Conservation (phyloP, 805 yeast genomes). For the Torulaspora delbrueckii region DNA sequence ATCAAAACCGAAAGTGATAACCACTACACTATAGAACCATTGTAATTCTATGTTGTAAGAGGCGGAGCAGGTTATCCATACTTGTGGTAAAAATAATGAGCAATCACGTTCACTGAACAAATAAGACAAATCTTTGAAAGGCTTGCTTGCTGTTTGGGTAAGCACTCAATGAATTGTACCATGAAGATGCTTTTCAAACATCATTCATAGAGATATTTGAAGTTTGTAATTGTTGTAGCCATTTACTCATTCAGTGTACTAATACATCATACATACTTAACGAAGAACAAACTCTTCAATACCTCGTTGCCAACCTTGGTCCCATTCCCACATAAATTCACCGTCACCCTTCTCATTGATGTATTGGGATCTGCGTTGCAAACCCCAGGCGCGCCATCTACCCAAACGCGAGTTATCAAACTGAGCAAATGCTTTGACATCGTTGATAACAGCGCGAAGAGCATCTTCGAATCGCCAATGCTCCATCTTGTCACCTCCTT, state of each 20-base stretch:
- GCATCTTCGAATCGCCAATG: slow-evolving; percentile 81
- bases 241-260: background rate
- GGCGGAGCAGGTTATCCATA: no score
- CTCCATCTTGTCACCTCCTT: slow-evolving; percentile 57
- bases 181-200: no score
- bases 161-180: no score
- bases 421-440: slow-evolving; percentile 60
- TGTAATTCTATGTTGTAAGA: background rate
- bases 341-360: slow-evolving; percentile 49
- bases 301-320: slow-evolving; percentile 76
- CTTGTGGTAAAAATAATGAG: no score
- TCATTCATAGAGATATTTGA: no score
- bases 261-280: background rate
- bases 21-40: slow-evolving; percentile 64
- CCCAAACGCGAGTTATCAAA: slow-evolving; percentile 73
- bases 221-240: no score
- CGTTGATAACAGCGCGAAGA: slow-evolving; percentile 68
- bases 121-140: no score
- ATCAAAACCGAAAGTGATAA: slow-evolving; percentile 78
- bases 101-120: no score
- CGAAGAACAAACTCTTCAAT: slow-evolving; percentile 27
- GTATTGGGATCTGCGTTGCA: slow-evolving; percentile 61
- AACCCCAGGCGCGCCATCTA: slow-evolving; percentile 62
- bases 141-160: no score
- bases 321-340: slow-evolving; percentile 78